phyloP scores from a whole-genome alignment of 2,329 filamentous ascomycete species.

The Aspergillus sp. region DNA sequence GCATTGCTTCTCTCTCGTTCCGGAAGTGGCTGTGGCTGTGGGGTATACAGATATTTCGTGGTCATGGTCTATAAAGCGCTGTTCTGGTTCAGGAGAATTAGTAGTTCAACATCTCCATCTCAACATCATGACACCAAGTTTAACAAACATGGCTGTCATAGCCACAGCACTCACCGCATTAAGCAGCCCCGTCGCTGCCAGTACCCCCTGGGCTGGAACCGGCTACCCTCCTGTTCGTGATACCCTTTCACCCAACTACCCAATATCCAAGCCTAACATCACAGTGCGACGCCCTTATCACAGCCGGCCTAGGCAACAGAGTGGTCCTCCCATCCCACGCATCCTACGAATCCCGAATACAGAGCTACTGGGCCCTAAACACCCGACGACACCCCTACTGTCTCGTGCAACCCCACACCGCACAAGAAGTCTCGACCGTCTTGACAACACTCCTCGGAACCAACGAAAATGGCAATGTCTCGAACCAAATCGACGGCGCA shows the following conservation, averaged over 20 bases:
- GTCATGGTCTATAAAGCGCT: too few species aligned
- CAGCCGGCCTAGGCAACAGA: neutral
- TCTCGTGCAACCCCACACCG: neutral
- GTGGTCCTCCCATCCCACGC: neutral
- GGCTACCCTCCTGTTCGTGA: neutral
- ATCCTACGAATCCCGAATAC: neutral
- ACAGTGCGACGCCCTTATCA: neutral
- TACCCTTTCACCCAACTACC: neutral
- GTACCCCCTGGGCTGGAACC: neutral
- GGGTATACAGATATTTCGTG: too few species aligned
- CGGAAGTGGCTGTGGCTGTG: too few species aligned
- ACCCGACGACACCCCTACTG: neutral
- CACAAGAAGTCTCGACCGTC: neutral
- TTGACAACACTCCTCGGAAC: neutral
- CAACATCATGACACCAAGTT: too few species aligned
- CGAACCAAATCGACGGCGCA: neutral
- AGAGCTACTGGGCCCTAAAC: neutral
- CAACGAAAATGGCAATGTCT: too few species aligned
- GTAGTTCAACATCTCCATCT: too few species aligned
- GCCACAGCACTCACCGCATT: neutral
- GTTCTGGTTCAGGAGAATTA: too few species aligned
- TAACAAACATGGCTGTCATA: neutral
- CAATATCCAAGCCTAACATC: neutral
- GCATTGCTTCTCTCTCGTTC: too few species aligned
- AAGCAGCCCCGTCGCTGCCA: neutral